Evolutionary conservation across 257 asterid species (phyloP).

Genomic region (Cruciata laevipes): DNA sequence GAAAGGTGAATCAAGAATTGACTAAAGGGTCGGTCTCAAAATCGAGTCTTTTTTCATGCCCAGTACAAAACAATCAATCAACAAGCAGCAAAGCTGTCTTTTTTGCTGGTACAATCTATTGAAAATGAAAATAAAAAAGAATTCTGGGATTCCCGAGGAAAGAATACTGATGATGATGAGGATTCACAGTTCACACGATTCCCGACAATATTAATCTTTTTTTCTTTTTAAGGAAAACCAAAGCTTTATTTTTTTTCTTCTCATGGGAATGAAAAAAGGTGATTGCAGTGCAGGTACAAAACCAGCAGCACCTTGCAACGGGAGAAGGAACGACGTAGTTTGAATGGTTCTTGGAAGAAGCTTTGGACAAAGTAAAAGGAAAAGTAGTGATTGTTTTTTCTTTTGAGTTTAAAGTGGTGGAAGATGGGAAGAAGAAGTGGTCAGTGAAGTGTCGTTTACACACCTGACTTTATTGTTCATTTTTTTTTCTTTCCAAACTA

Average conservation of each 20-base stretch:
- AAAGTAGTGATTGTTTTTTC: background rate
- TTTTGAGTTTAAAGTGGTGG: background rate
- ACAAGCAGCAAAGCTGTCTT: background rate
- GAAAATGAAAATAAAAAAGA: background rate
- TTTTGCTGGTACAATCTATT: background rate
- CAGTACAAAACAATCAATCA: background rate
- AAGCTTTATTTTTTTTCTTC: too few relatives aligned
- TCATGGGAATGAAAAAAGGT: background rate
- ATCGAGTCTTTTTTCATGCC: background rate
- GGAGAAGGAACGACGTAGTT: background rate
- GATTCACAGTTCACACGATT: background rate
- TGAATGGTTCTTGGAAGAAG: background rate
- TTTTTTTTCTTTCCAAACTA: background rate
- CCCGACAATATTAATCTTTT: background rate
- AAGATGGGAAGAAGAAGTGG: background rate
- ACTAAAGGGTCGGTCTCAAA: background rate
- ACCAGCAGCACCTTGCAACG: background rate
- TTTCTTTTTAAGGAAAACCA: background rate
- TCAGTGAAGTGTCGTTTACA: background rate
- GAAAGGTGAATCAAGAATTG: background rate
- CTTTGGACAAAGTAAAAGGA: constrained; percentile 1
- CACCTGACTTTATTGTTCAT: background rate
- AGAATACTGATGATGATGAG: background rate
- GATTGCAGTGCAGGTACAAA: background rate
- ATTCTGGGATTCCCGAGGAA: background rate